Base-by-base conservation (phyloP, 176 grass and related monocot genomes). In the Elymus sibiricus region DNA sequence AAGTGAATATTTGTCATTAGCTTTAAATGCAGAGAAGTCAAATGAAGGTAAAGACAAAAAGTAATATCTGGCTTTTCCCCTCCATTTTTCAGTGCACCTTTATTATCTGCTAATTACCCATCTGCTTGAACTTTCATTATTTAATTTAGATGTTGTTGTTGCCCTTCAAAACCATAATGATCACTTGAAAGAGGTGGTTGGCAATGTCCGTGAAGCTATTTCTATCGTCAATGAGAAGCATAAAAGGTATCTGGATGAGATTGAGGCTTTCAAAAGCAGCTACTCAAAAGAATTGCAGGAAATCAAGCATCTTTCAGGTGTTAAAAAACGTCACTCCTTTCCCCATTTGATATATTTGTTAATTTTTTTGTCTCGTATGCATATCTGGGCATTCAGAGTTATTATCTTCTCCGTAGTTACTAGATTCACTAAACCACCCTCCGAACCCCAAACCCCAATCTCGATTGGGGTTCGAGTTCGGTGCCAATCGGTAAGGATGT, bases 231-330 rank as follows among this genome's bases (percentile, higher is more conserved):
- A 66, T 82, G 81, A 91, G 84, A 93, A 91, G 84, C 88, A 98
- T 60, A 87, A 79, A 83, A 92, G 68, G 70, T 95, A 87, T 84
- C 49, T 89, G 78, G 64, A 90, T 88, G 95, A 98, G 89, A 93
- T 92, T 35, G 87, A 90, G 70, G 80, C 79, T 85, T 94, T 85
- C 79, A 89, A 85, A 85, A 87, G 53, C 74, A 90, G 81, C 25
- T 80, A 83, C 92, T 88, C 90, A 21, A 87, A 47, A 42, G 88
- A 93, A 83, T 79, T 90, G 89, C 89, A 89, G 82, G 95, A 90
- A 92, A 94, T 95, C 79, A 95, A 94, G 79, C 69, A 38, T 31
- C 86, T 98, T 87, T 92, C 89, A 98, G 95, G 95, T 98, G 77
- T 38, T 80, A 26, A 82, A 86, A 32, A 51, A 17, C 79, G 44